Evolutionary conservation across 768 basidiomycete species (phyloP), one percentile per base, ranked within the genome.

Genomic region (Termitomyces titanicus): DNA sequence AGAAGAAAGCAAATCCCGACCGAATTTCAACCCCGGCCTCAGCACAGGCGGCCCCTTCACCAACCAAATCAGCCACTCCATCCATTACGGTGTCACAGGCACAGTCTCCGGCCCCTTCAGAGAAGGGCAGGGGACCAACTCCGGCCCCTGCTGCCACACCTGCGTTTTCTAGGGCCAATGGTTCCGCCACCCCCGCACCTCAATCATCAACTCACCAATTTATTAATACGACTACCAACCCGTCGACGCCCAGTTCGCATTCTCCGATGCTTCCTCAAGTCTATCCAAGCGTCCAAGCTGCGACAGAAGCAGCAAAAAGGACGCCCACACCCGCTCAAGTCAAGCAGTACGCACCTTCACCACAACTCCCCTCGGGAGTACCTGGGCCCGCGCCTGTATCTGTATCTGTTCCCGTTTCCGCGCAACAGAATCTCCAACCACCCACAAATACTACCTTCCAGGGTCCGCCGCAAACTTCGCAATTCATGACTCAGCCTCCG

Each of bases 251-350:
- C 60, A 55, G 59, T 53, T 49, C 53, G 60, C 61, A 63, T 43
- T 60, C 68, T 5, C 62, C 64, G n/a, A 63, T 71, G 58, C 80
- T 77, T 57, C 70, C 73, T 8, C 71, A 70, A 47, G 66, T 70
- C 18, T 72, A 76, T 52, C 64, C 71, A 4, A 72, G 51, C 31
- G 60, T 72, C 15, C 74, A 74, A 52, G 70, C 71, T 0, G 66
- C 70, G 6, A 69, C 66, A 37, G 72, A 69, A 33, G 67, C 66
- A 22, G 60, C 64, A 4, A 72, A 72, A 56, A 68, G 72, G 33
- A 64, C 70, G 1, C 61, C 73, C 7, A 76, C 75, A 11, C 72
- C 75, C 31, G 67, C 69, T 10, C 73, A 72, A 56, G 55, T 49
- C 20, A 62, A 62, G 38, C 56, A 56, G 29, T 61, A 53, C 43